A percentile compares a stretch with the other conserved stretches of the same genome.
These are phyloP conservation scores for Naematelia encephala DNA, from an alignment of 768 basidiomycete species.

Conservation along the genomic window DNA sequence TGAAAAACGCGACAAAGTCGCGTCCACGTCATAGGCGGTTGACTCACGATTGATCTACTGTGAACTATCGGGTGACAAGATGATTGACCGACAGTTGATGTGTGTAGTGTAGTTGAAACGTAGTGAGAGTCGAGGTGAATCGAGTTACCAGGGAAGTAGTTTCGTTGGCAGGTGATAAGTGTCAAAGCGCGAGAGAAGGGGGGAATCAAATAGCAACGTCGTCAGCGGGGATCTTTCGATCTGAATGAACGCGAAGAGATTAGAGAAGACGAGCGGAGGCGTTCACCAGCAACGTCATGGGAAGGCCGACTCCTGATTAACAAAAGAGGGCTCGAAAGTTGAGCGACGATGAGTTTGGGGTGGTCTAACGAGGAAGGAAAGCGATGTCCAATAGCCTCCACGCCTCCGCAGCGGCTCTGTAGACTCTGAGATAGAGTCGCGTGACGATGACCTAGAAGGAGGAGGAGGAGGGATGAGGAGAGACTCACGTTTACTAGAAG, in stretches of 20 bases:
- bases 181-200: too few relatives aligned
- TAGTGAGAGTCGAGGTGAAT: not conserved
- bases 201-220: not conserved
- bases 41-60: not conserved
- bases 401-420: not conserved
- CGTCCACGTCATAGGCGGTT: not conserved
- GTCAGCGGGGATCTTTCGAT: not conserved
- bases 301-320: too few relatives aligned
- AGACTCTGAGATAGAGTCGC: not conserved
- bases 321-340: too few relatives aligned
- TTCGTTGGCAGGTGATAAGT: not conserved
- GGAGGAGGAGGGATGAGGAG: conserved; percentile 3
- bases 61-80: not conserved
- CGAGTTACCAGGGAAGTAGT: not conserved
- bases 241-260: not conserved
- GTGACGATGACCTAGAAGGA: not conserved
- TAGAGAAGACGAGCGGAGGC: too few relatives aligned
- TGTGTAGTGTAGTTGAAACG: not conserved
- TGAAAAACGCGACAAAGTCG: not conserved
- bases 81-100: not conserved
- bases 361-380: too few relatives aligned
- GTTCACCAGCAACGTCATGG: too few relatives aligned
- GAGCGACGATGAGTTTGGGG: too few relatives aligned
- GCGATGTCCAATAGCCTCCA: too few relatives aligned
- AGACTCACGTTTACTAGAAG: not conserved